Evolutionary conservation across 2,329 filamentous ascomycete species (phyloP), one percentile per base, ranked within the genome.

Genomic region (Fusarium temperatum): DNA sequence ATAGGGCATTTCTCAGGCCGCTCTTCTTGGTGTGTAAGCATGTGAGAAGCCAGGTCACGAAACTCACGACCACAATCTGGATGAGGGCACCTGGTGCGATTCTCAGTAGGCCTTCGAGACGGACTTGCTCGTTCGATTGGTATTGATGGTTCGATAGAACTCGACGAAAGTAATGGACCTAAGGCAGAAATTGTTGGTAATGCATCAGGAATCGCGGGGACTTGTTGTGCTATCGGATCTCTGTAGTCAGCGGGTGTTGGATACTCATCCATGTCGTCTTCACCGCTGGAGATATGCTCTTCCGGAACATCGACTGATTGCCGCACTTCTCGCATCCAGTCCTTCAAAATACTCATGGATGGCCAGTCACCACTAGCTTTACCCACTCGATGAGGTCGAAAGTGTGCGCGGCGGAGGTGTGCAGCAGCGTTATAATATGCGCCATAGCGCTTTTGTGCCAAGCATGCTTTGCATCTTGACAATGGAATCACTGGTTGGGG

Each of bases 1-100:
- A 98, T 98, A 0, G 96, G 96, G 81, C 96, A 99, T 82, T 98
- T 98, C 80, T 98, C 96, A 0, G 96, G 96, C 36, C 96, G 89
- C 83, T 98, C 95, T 68, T 92, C 93, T 84, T 97, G 94, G 81
- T 99, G 96, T 1, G 96, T 99, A 75, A 98, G 89, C 93, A 98
- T 97, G 81, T 99, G 96, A 10, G 96, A 95, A 77, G 96, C 87
- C 20, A 92, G 82, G 72, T 92, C 90, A 75, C 91, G 90, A 81
- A 90, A 89, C 11, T 89, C 84, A 42, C 88, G 87, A 18, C 88
- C 89, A 69, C 89, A 90, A 50, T 89, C 88, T 4, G 88, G 87
- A 66, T 89, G 86, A 28, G 88, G 87, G 73, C 89, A 90, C 47
- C 86, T 84, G 58, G 84, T 86, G 42, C 85, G 83, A 65, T 85